These are phyloP conservation scores for Plectosphaerella cucumerina DNA, from an alignment of 2,329 filamentous ascomycete species.

Conservation along the genomic window DNA sequence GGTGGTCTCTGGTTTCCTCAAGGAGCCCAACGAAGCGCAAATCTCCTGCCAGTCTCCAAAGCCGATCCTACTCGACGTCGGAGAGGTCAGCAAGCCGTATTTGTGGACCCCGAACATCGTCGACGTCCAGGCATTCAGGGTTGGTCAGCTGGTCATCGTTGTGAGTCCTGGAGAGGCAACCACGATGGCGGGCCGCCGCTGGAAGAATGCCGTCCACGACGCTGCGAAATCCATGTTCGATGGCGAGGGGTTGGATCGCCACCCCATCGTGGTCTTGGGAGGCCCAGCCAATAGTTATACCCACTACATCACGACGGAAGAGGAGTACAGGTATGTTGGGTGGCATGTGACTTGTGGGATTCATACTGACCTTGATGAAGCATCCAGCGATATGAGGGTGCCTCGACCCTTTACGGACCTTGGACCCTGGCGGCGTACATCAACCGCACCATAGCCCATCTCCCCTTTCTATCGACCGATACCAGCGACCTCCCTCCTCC, in stretches of 20 bases:
- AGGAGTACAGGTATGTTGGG: conserved; percentile 47
- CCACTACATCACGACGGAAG: conserved; percentile 69
- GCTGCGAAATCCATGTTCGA: conserved; percentile 40
- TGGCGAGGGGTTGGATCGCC: conserved; percentile 28
- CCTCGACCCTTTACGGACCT: conserved; percentile 80
- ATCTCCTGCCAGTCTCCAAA: conserved; percentile 74
- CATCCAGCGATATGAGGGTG: conserved; percentile 86
- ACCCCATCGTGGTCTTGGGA: conserved; percentile 73
- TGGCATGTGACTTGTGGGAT: conserved; percentile 2
- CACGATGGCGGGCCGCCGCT: conserved; percentile 86
- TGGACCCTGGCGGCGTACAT: conserved; percentile 85
- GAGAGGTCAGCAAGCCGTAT: conserved; percentile 70
- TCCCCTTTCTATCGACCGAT: conserved; percentile 6
- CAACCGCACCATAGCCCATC: conserved; percentile 55
- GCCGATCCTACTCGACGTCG: conserved; percentile 81
- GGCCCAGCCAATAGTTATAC: conserved; percentile 87
- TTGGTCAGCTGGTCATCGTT: conserved; percentile 80
- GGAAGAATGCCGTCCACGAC: conserved; percentile 65
- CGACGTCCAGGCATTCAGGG: conserved; percentile 77
- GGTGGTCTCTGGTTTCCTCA: conserved; percentile 66
- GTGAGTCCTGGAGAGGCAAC: conserved; percentile 85
- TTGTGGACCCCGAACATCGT: conserved; percentile 86
- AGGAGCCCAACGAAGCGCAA: conserved; percentile 65
- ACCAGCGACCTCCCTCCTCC: conserved; percentile 1
- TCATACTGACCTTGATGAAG: conserved; percentile 14